Evolutionary conservation across 768 basidiomycete genomes (phyloP), one percentile per base, ranked within the genome.

Genomic region (Tephrocybe sp.): DNA sequence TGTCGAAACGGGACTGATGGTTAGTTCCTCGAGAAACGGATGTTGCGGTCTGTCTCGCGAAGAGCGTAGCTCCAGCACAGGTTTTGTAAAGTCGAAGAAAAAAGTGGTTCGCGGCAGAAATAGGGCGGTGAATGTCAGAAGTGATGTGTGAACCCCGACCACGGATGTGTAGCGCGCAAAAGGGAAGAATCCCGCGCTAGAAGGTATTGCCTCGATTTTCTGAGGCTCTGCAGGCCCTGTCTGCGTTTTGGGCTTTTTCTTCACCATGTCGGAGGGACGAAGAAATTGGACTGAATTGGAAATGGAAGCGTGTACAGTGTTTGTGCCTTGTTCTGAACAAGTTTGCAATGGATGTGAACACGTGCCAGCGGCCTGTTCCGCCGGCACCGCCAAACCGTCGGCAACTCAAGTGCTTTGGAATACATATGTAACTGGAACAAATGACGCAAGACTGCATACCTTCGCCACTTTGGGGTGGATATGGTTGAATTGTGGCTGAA

Each of bases 21-120:
- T 92, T 54, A 93, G 64, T 1, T 80, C 73, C 34, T 79, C 81
- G 18, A 93, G 68, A 66, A 90, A 88, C 1, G 77, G 77, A 53
- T 84, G 81, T 60, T 91, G 88, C 10, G 88, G 88, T 48, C 80
- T 75, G 59, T 89, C 86, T 5, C 65, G 66, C 3, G 79, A 80
- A 3, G 74, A 72, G 4, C 64, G 50, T 25, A 68, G 65, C 17
- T 60, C 61, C 61, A 67, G 59, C 43, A 59, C 54, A 9, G 66
- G 62, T 2, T 60, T 61, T 25, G 68, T 66, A n/a, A 73, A 60
- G 11, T 67, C 69, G 51, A 74, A 70, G 21, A 83, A 62, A 39
- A 74, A 70, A 2, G 75, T 72, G 15, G 77, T 80, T 44, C 78
- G 79, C n/a, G 90, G 90, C n/a, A 92, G 73, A 64, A 81, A 84